These are phyloP conservation scores for Chlamydomonas asymmetrica DNA, from an alignment of 139 green algal species.

Conservation along the genomic window DNA sequence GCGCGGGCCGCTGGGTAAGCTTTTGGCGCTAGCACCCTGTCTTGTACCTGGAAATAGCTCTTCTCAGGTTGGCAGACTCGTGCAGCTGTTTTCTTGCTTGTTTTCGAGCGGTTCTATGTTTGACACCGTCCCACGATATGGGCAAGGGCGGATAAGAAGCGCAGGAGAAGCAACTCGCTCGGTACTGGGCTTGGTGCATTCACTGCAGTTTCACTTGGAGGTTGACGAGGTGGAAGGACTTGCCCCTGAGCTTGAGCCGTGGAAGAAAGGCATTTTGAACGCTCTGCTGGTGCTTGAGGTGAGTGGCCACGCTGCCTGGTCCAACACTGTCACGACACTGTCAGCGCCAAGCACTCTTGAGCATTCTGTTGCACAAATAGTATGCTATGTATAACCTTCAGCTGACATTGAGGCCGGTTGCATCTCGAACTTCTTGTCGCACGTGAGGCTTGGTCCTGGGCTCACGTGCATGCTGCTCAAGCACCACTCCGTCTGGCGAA, in stretches of 20 bases:
- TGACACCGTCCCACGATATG: neutral
- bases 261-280: constrained; percentile 21
- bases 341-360: neutral
- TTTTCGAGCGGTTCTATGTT: neutral
- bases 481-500: no score
- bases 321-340: neutral
- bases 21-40: neutral
- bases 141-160: neutral
- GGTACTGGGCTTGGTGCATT: no score
- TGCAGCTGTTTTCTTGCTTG: neutral
- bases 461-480: no score
- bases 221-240: constrained; percentile 26
- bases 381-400: neutral
- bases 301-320: neutral
- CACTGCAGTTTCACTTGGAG: constrained; percentile 28
- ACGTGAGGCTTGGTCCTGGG: neutral
- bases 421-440: neutral
- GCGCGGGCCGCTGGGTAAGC: constrained; percentile 22
- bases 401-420: neutral
- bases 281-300: constrained; percentile 27
- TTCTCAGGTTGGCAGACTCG: neutral
- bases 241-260: constrained; percentile 15
- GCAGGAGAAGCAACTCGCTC: neutral
- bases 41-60: neutral
- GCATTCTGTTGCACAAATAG: neutral